Conservation (phyloP, 2,329 filamentous ascomycete species). For the Trichoderma koningii region DNA sequence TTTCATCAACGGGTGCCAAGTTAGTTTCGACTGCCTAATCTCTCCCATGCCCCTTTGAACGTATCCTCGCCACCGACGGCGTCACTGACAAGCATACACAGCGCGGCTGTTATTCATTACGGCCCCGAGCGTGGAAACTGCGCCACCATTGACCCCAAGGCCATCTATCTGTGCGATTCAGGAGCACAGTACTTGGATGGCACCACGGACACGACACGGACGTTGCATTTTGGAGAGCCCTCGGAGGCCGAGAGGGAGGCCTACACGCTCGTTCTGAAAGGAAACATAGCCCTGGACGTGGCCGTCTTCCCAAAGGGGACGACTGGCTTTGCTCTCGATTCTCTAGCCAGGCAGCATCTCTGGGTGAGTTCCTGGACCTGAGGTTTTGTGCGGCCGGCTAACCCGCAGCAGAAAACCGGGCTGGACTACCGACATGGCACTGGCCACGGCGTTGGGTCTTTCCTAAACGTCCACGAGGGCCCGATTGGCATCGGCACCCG, state of each 20-base stretch:
- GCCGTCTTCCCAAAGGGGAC: conserved; percentile 93
- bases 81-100: conserved; percentile 41
- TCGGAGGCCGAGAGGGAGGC: conserved; percentile 81
- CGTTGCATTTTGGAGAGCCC: conserved; percentile 86
- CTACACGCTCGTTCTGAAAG: conserved; percentile 93
- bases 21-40: conserved; percentile 42
- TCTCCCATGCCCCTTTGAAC: not conserved
- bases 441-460: conserved; percentile 93
- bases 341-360: conserved; percentile 83
- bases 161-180: conserved; percentile 93
- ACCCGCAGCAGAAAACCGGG: conserved; percentile 55
- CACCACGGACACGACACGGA: conserved; percentile 93
- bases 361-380: conserved; percentile 62
- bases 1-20: conserved; percentile 86
- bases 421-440: conserved; percentile 96
- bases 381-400: conserved; percentile 27
- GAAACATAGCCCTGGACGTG: conserved; percentile 83
- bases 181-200: conserved; percentile 96
- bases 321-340: conserved; percentile 88
- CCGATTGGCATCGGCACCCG: conserved; percentile 95
- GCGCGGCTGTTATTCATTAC: conserved; percentile 95
- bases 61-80: not conserved
- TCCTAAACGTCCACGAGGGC: conserved; percentile 94
- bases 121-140: conserved; percentile 82
- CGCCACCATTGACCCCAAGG: conserved; percentile 77